Base-by-base conservation (phyloP, 2,329 filamentous ascomycete genomes). In the Aaosphaeria pasadenensis region DNA sequence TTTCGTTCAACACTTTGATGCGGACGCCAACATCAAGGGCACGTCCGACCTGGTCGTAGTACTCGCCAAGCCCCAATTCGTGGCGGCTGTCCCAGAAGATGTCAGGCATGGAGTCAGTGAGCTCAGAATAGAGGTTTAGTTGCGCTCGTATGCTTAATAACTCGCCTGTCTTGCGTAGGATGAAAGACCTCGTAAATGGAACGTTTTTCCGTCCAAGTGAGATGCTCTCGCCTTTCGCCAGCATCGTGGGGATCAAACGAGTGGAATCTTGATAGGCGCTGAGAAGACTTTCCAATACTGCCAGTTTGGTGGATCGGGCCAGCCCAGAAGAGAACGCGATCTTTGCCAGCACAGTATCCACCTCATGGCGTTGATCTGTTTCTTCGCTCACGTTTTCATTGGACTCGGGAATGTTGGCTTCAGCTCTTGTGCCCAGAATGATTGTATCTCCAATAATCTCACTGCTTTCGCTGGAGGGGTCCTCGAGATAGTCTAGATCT, bases 271-370 rank as follows among this genome's bases (percentile, higher is more conserved):
- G 91, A 72, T 97, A 97, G 45, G 84, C 82, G 38, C 83, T 85
- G 11, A 97, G 78, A 35, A 89, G 82, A 44, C 84, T 87, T 71
- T 99, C 94, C 24, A 99, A 81, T 3, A 96, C 90, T 35, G 91
- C 92, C 9, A 99, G 81, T 70, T 97, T 97, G 5, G 94, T 96
- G 61, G 88, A 94, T 46, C 94, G 82, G 5, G 94, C 92, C 7
- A 99, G 81, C 2, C 92, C 92, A 1, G 91, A 96, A 0, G 92
- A 96, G 70, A 97, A 97, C 39, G 94, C 94, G 53, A 97, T 92
- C 67, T 97, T 96, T 58, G 91, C 91, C 11, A 96, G 79, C 1
- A 92, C 88, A 1, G 79, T 82, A 57, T 85, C 80, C 31, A 82
- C 71, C 47, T 71, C 67, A 40, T 61, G 58, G 32, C 57, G 59